These are phyloP conservation scores for Sarocladium strictum DNA, from an alignment of 2,329 filamentous ascomycete genomes.

Conservation along the genomic window DNA sequence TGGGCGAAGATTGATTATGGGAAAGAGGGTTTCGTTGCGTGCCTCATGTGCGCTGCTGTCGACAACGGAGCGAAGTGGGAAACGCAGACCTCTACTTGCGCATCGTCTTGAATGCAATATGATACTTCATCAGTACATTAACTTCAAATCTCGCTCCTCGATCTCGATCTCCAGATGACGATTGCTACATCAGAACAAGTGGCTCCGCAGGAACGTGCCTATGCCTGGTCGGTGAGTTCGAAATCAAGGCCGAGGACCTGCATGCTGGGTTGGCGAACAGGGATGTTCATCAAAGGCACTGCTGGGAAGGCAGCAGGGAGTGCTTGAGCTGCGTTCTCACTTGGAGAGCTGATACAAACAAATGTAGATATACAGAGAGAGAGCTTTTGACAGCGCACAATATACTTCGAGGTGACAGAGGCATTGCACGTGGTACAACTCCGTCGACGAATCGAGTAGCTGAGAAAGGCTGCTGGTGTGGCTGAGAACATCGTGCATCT, in stretches of 20 bases:
- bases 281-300: neutral
- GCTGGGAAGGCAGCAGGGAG: neutral
- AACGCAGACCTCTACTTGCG: too few relatives aligned
- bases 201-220: neutral
- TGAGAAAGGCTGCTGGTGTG: neutral
- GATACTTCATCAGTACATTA: too few relatives aligned
- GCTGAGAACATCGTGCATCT: neutral
- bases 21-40: constrained; percentile 25
- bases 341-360: too few relatives aligned
- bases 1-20: constrained; percentile 2
- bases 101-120: too few relatives aligned
- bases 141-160: neutral
- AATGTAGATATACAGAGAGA: too few relatives aligned
- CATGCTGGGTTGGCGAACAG: neutral
- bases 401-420: neutral
- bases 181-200: neutral
- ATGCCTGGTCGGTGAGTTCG: constrained; percentile 2
- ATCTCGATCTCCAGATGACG: constrained; percentile 3
- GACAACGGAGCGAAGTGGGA: constrained; percentile 25
- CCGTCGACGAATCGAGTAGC: neutral
- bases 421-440: too few relatives aligned
- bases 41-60: constrained; percentile 24
- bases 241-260: constrained; percentile 5
- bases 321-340: too few relatives aligned
- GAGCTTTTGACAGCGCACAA: too few relatives aligned